These are phyloP conservation scores for Cercospora sesami DNA, from an alignment of 2,329 filamentous ascomycete species.

Conservation along the genomic window DNA sequence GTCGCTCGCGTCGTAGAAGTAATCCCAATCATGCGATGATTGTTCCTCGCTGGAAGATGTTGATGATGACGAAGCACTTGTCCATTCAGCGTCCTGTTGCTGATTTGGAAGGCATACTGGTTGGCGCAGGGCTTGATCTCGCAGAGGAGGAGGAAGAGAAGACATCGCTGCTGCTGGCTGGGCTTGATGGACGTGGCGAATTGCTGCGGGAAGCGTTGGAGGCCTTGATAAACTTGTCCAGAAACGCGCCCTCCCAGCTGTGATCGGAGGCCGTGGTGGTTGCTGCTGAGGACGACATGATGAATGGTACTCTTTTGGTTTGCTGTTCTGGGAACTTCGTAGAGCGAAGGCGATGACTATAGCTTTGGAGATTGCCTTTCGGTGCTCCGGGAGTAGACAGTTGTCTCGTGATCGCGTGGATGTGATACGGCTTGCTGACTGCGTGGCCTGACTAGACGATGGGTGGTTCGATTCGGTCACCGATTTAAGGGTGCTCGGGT, in stretches of 20 bases:
- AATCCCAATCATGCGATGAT: constrained; percentile 2
- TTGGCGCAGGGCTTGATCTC: constrained; percentile 14
- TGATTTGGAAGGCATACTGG: constrained; percentile 11
- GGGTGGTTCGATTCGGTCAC: constrained; percentile 1
- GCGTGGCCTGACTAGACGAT: not conserved
- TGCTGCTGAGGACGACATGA: constrained; percentile 13
- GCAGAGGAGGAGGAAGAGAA: constrained; percentile 7
- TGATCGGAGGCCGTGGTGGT: constrained; percentile 6
- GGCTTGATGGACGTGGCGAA: constrained; percentile 10
- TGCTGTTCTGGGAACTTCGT: not conserved
- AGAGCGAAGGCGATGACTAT: constrained; percentile 1
- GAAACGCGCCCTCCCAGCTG: constrained; percentile 21
- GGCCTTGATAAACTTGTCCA: constrained; percentile 24
- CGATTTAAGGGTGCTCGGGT: not conserved
- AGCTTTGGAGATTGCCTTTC: constrained; percentile 5
- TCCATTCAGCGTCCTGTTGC: constrained; percentile 12
- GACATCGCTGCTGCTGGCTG: constrained; percentile 11
- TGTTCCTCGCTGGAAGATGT: not conserved
- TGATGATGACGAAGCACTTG: not conserved
- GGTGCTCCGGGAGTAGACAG: not conserved
- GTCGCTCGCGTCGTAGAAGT: constrained; percentile 4
- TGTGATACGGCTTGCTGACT: constrained; percentile 4
- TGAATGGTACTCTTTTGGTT: not conserved
- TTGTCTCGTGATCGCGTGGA: not conserved
- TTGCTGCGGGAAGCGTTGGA: constrained; percentile 13